Base-by-base conservation (phyloP, 768 basidiomycete species). In the Crucibulum laeve region DNA sequence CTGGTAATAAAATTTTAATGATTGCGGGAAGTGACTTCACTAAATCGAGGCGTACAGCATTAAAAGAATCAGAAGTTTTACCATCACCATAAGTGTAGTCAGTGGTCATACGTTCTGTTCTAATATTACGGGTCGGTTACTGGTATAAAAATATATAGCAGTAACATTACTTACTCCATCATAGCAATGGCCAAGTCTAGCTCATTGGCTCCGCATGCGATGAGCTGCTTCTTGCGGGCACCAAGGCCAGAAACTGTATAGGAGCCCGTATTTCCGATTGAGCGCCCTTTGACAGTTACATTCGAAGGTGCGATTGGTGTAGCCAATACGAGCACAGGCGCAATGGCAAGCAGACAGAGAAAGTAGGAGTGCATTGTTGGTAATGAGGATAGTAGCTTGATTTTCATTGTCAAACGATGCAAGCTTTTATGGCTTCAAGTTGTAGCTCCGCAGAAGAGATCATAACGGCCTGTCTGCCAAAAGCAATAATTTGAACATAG, bases 141-240 rank as follows among this genome's bases (percentile, higher is more conserved):
- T n/a, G n/a, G 28, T 30, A n/a, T 7, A 30, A 30, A 30, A 30
- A 30, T 30, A 7, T 7, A n/a, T 30, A n/a, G 7, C 28, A 30
- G n/a, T n/a, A n/a, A 30, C 8, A 30, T 7, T 11, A 26, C 46
- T 42, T 22, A 43, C 46, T 47, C 46, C 13, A 47, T 28, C 46
- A 47, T 47, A 3, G 46, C 46, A 26, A 47, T 47, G 18, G 42
- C 46, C 34, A 47, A 17, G 25, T 47, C 46, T 15, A 47, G 46
- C 17, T 43, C 30, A 15, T 36, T 25, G 8, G 46, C 46, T n/a
- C 46, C 46, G 26, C 46, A 47, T 7, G 41, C 41, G 33, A 36
- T 43, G 34, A 47, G 46, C 23, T 47, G 46, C 36, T 47, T 43
- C 41, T 47, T 47, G 14, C 46, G 34, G 13, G 41, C 34, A 1